Evolutionary conservation across 1,284 basidiomycete species (phyloP).

Genomic region (Wallemia mellicola): DNA sequence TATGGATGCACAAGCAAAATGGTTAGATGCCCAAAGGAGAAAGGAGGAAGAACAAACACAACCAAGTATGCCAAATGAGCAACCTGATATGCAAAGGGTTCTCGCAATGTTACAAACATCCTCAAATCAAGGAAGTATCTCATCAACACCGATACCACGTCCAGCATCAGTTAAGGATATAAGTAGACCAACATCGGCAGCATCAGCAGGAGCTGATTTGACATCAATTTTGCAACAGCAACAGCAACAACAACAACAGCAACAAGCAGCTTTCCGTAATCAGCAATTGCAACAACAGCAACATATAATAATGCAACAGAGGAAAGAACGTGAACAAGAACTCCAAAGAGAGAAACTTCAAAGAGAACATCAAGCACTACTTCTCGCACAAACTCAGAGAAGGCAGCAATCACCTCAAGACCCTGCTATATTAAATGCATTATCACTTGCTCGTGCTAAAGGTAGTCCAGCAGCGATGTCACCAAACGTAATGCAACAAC

Average conservation of each 20-base stretch:
- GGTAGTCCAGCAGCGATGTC: background rate
- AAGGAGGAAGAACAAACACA: background rate
- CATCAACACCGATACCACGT: background rate
- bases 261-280: background rate
- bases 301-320: background rate
- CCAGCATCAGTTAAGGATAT: background rate
- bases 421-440: background rate
- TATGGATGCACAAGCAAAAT: background rate
- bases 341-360: background rate
- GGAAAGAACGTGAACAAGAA: conserved; percentile 1
- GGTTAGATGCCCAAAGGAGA: background rate
- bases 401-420: background rate
- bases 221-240: background rate
- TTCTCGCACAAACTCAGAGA: background rate
- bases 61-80: background rate
- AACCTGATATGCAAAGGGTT: background rate
- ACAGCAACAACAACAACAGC: background rate
- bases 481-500: background rate
- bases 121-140: too few relatives aligned
- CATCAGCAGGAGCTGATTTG: background rate
- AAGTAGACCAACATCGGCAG: background rate
- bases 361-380: background rate
- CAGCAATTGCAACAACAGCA: background rate
- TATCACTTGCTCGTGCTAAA: background rate
- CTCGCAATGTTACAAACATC: background rate